Conservation (phyloP, 2,329 filamentous ascomycete species). For the Teratosphaeria pseudoeucalypti region DNA sequence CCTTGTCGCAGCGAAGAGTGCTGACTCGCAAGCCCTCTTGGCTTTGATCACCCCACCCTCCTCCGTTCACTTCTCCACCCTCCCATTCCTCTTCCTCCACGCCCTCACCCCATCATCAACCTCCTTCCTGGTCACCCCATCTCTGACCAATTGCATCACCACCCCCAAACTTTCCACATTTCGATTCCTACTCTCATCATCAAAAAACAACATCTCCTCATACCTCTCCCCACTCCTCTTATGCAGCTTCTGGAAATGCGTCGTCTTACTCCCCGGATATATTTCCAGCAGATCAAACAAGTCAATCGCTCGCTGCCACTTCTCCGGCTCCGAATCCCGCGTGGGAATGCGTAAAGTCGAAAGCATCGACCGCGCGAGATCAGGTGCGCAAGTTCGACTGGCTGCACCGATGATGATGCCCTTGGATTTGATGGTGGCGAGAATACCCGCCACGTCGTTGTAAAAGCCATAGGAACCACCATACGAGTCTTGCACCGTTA, state of each 20-base stretch:
- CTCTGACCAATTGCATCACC: conserved; percentile 69
- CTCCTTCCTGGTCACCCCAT: conserved; percentile 68
- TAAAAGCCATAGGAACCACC: conserved; percentile 40
- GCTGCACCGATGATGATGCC: conserved; percentile 59
- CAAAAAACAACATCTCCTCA: conserved; percentile 89
- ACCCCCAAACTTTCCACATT: conserved; percentile 75
- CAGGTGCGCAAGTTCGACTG: conserved; percentile 68
- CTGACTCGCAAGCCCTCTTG: no score
- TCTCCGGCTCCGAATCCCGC: conserved; percentile 18
- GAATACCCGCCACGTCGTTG: conserved; percentile 32
- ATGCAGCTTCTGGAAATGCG: conserved; percentile 67
- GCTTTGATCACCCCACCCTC: no score
- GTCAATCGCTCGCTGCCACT: conserved; percentile 29
- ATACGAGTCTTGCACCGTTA: conserved; percentile 42
- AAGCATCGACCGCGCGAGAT: conserved; percentile 71
- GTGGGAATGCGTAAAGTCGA: conserved; percentile 57
- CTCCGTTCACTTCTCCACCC: conserved; percentile 12
- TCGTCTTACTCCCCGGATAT: conserved; percentile 69
- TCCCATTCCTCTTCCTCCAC: conserved; percentile 66
- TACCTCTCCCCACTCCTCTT: conserved; percentile 60
- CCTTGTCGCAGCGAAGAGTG: no score
- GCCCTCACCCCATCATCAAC: conserved; percentile 68
- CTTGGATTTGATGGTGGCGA: conserved; percentile 49
- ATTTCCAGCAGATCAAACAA: conserved; percentile 46
- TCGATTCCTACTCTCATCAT: conserved; percentile 77